Conservation (phyloP, 306 rosid genomes). For the Quercus agrifolia region DNA sequence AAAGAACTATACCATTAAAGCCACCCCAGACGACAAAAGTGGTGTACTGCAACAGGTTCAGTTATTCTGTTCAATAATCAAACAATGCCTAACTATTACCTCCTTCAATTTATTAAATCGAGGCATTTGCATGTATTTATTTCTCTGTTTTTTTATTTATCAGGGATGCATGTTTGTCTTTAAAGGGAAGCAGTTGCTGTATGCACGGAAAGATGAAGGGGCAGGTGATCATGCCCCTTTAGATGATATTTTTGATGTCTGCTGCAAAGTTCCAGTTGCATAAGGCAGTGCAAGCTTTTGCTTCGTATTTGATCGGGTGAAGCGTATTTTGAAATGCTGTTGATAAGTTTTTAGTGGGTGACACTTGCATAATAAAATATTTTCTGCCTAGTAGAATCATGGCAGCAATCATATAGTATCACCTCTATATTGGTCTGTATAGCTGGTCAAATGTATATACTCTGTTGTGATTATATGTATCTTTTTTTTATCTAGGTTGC, state of each 20-base stretch:
- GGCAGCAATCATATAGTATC: background rate
- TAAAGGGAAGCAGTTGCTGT: conserved; percentile 69
- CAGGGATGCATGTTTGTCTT: conserved; percentile 93
- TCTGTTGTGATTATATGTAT: background rate
- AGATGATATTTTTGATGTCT: conserved; percentile 57
- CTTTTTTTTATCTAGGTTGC: background rate
- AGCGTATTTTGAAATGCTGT: background rate
- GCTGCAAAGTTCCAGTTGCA: conserved; percentile 47
- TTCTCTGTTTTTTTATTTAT: background rate
- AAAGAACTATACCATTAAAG: conserved; percentile 74
- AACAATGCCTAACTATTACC: background rate
- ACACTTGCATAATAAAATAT: no score
- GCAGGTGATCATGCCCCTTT: conserved; percentile 87
- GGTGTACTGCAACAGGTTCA: conserved; percentile 75
- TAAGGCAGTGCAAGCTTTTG: conserved; percentile 5
- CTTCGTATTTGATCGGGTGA: background rate
- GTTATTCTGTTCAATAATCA: background rate
- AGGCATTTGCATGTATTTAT: background rate
- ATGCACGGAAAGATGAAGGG: conserved; percentile 85
- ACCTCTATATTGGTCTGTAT: background rate
- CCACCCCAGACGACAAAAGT: conserved; percentile 73
- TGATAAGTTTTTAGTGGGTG: background rate
- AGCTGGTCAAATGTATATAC: background rate
- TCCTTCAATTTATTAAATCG: background rate
- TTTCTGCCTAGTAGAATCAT: background rate